Evolutionary conservation across 108 stramenopile species (phyloP).

Genomic region (Fistulifera pelliculosa): DNA sequence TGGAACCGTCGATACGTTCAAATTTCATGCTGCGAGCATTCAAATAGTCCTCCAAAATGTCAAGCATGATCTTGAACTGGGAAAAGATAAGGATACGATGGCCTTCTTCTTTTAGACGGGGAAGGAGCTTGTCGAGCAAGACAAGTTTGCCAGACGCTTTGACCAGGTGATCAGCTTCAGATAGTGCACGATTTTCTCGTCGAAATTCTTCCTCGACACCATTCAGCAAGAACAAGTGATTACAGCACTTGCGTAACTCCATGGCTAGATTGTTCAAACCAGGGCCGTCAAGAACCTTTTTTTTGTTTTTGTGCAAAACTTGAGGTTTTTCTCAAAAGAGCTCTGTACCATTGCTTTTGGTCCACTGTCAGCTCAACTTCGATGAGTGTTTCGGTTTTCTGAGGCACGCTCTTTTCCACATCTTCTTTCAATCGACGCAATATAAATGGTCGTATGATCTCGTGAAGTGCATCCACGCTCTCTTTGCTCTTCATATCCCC

Average conservation of each 20-base stretch:
- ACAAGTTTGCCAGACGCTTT: conserved; percentile 90
- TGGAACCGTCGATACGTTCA: conserved; percentile 94
- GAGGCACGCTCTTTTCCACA: conserved; percentile 87
- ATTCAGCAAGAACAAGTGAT: conserved; percentile 95
- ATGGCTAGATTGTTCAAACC: conserved; percentile 72
- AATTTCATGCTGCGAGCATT: conserved; percentile 45
- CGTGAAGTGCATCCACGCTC: conserved; percentile 71
- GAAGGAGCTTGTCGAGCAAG: conserved; percentile 94
- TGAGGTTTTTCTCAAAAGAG: conserved; percentile 90
- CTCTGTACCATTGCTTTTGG: conserved; percentile 96
- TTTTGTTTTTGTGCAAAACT: conserved; percentile 75
- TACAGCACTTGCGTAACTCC: conserved; percentile 95
- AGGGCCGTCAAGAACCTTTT: conserved; percentile 82
- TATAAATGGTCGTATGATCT: conserved; percentile 85
- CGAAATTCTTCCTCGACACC: conserved; percentile 77
- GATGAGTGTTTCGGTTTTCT: conserved; percentile 92
- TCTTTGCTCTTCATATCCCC: conserved; percentile 85
- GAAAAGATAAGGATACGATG: conserved; percentile 93
- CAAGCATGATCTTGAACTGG: conserved; percentile 98
- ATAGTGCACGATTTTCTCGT: conserved; percentile 18
- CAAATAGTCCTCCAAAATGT: conserved; percentile 95
- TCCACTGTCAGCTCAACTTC: conserved; percentile 93
- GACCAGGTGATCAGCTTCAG: conserved; percentile 57
- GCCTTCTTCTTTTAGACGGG: conserved; percentile 82
- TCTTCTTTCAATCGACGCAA: conserved; percentile 90